phyloP scores from a whole-genome alignment of 768 basidiomycete genomes.

The Glaciozyma martinii region DNA sequence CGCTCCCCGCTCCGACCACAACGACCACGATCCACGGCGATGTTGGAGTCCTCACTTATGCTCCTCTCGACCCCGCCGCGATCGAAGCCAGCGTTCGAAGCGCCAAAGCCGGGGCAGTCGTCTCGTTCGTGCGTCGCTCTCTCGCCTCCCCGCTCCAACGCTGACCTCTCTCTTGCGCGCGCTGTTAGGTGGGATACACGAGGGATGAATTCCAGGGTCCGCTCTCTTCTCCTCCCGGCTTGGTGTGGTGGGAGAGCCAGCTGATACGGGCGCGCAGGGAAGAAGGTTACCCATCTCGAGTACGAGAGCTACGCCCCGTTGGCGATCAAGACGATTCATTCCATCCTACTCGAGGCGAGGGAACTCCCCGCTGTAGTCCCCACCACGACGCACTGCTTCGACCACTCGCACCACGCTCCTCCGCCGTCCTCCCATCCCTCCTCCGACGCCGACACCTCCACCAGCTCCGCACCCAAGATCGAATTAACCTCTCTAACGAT shows the following conservation, averaged over 20 bases:
- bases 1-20: not conserved
- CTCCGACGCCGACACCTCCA: not conserved
- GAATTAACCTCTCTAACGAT: constrained; percentile 37
- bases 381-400: constrained; percentile 3
- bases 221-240: not conserved
- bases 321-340: constrained; percentile 32
- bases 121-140: constrained; percentile 49
- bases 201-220: constrained; percentile 74
- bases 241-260: too few relatives aligned
- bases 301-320: constrained; percentile 36
- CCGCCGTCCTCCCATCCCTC: not conserved
- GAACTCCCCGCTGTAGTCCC: constrained; percentile 14
- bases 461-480: not conserved
- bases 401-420: constrained; percentile 9
- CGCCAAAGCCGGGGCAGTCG: constrained; percentile 60
- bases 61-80: constrained; percentile 49
- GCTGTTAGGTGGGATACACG: constrained; percentile 64
- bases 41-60: constrained; percentile 53
- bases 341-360: constrained; percentile 29
- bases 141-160: too few relatives aligned
- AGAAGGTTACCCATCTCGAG: constrained; percentile 30
- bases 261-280: constrained; percentile 19
- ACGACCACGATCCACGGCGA: constrained; percentile 44
- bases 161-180: not conserved
- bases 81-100: constrained; percentile 59